These are phyloP conservation scores for Wickerhamiella qilinensis DNA, from an alignment of 805 yeast species.

Conservation along the genomic window DNA sequence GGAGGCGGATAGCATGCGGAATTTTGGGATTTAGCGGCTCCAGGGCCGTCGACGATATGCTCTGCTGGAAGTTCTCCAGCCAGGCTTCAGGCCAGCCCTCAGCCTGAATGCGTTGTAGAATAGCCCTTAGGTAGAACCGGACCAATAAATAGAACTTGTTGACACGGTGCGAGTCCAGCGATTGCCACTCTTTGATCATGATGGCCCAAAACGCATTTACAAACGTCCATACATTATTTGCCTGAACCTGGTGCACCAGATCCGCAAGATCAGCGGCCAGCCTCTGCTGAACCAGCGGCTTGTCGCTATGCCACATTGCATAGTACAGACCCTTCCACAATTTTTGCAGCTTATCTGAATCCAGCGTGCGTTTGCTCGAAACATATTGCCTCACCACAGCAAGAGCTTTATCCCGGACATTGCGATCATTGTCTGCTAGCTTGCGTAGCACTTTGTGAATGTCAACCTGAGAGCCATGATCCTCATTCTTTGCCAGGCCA, in stretches of 20 bases:
- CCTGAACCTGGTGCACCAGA: conserved; percentile 23
- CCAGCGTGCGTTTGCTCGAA: conserved; percentile 26
- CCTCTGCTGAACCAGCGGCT: conserved; percentile 81
- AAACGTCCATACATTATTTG: conserved; percentile 33
- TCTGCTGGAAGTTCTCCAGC: conserved; percentile 30
- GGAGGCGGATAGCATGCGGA: conserved; percentile 69
- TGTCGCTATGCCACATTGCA: conserved; percentile 93
- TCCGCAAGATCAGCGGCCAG: conserved; percentile 59
- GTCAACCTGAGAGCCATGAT: background rate
- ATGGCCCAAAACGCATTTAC: conserved; percentile 68
- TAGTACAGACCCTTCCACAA: conserved; percentile 93
- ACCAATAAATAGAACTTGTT: conserved; percentile 75
- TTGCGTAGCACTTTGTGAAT: conserved; percentile 6
- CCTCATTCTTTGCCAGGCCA: too few relatives aligned
- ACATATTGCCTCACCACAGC: conserved; percentile 46
- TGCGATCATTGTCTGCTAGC: conserved; percentile 25
- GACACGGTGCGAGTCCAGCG: conserved; percentile 65
- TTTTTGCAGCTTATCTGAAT: conserved; percentile 49
- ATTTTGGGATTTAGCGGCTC: conserved; percentile 39
- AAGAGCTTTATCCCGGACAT: conserved; percentile 58
- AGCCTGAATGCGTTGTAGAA: conserved; percentile 36
- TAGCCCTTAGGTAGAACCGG: conserved; percentile 57
- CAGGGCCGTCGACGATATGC: conserved; percentile 22
- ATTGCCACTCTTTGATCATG: conserved; percentile 66
- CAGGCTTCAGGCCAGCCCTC: conserved; percentile 39